Evolutionary conservation across 352 stramenopile genomes (phyloP).

Genomic region (Phytophthora sp.): DNA sequence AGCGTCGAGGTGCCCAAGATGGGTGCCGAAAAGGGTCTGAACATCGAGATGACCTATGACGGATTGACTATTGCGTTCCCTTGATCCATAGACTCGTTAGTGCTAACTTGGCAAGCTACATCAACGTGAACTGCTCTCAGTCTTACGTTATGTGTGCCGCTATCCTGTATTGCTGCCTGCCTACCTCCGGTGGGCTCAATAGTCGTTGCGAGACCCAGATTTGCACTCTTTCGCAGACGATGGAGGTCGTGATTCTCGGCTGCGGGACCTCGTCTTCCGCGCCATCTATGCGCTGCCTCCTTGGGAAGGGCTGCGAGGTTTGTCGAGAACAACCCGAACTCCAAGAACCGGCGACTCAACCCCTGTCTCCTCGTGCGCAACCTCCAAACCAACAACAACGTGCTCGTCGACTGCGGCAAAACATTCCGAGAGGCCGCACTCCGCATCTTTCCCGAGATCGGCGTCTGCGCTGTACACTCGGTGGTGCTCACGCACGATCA

Average conservation of each 20-base stretch:
- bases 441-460: constrained; percentile 53
- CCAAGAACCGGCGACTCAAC: constrained; percentile 71
- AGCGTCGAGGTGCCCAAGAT: constrained; percentile 53
- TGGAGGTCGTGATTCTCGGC: constrained; percentile 75
- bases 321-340: constrained; percentile 62
- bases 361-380: constrained; percentile 71
- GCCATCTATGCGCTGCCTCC: constrained; percentile 67
- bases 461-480: constrained; percentile 48
- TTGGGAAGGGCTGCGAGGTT: constrained; percentile 48
- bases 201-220: too few relatives aligned
- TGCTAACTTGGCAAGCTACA: not conserved
- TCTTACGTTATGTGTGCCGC: not conserved
- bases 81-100: constrained; percentile 12
- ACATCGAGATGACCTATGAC: constrained; percentile 87
- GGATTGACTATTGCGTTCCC: constrained; percentile 65
- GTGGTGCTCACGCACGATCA: constrained; percentile 84
- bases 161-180: too few relatives aligned
- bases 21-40: constrained; percentile 56
- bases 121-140: constrained; percentile 1
- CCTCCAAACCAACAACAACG: constrained; percentile 30
- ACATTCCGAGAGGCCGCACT: constrained; percentile 74
- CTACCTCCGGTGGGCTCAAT: too few relatives aligned
- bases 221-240: constrained; percentile 14
- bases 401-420: constrained; percentile 83
- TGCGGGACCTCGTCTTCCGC: constrained; percentile 71